phyloP scores from a whole-genome alignment of 2,329 filamentous ascomycete genomes.

The Aureobasidium leucospermi region DNA sequence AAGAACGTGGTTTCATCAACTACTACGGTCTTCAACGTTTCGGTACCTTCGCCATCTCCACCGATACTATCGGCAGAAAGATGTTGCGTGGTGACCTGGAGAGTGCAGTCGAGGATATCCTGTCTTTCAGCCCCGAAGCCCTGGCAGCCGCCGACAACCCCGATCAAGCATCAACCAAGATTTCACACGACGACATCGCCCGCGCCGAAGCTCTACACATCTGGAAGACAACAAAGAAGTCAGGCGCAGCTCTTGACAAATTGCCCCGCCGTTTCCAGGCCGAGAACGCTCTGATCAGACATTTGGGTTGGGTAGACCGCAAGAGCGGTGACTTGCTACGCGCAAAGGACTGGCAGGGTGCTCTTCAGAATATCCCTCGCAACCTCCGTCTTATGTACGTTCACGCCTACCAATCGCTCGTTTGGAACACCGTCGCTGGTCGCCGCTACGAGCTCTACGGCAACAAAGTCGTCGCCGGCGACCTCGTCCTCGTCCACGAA shows the following conservation, averaged over 20 bases:
- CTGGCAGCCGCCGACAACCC: conserved; percentile 46
- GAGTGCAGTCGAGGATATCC: conserved; percentile 68
- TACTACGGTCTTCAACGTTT: conserved; percentile 98
- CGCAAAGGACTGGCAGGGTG: conserved; percentile 68
- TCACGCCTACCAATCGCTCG: conserved; percentile 88
- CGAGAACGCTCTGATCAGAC: conserved; percentile 70
- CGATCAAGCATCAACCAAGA: conserved; percentile 33
- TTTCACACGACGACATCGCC: conserved; percentile 67
- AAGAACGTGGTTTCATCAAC: conserved; percentile 80
- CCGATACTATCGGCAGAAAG: conserved; percentile 74
- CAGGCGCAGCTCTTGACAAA: conserved; percentile 52
- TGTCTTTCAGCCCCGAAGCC: conserved; percentile 62
- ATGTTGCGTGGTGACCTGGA: conserved; percentile 77
- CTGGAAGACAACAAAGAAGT: conserved; percentile 53
- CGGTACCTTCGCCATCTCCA: conserved; percentile 78
- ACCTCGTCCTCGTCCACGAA: conserved; percentile 65
- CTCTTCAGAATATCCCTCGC: conserved; percentile 70
- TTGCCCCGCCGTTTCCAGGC: conserved; percentile 77
- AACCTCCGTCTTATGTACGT: conserved; percentile 89
- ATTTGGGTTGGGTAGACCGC: conserved; percentile 50
- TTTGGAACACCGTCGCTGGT: conserved; percentile 85
- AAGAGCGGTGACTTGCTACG: conserved; percentile 40
- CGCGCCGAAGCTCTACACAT: conserved; percentile 72
- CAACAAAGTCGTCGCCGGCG: conserved; percentile 67
- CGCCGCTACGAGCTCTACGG: conserved; percentile 74